Evolutionary conservation across 2,329 filamentous ascomycete species (phyloP), one percentile per base, ranked within the genome.

Genomic region (Aspergillus proliferans): DNA sequence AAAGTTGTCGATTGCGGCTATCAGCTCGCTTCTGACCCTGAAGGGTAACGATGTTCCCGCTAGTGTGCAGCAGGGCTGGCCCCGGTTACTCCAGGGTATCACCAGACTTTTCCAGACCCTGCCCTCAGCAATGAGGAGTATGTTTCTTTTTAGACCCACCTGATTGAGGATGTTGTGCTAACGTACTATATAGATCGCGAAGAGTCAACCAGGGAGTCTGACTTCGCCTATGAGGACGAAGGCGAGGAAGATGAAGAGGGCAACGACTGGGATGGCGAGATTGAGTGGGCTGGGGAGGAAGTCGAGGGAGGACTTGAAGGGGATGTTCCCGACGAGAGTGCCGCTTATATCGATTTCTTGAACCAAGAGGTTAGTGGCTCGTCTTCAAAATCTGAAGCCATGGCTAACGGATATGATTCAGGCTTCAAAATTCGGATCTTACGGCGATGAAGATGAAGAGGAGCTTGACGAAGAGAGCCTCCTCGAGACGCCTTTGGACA

Each of bases 31-130:
- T 9, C 81, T 98, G 46, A 87, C 84, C 42, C 73, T 98, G 50
- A 83, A 81, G 53, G 84, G 85, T 9, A 84, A 88, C 47, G 86
- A 94, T 62, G 87, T 98, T 6, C 93, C 93, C 0, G 76, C 81
- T n/a, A 97, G 91, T 63, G 88, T 98, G 24, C 90, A 94, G 57
- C 88, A 90, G 57, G 93, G 93, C 47, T 98, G 93, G 93, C 92
- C 92, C 7, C 82, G 93, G 61, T 76, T 98, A 58, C 80, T 98
- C 41, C 88, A 84, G 61, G 93, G 93, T 34, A 86, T 95, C 48
- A 92, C 93, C 6, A 81, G 88, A 52, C 78, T 98, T 36, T 98
- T 98, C 82, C 87, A 90, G 65, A 92, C 91, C 6, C 76, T 98
- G 45, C 93, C 93, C 36, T 80, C 83, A 19, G 93, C 93, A 2